Percentiles rank a stretch among this genome's conserved stretches.
These are phyloP conservation scores for Penicillium macrosclerotiorum DNA, from an alignment of 495 filamentous ascomycete species.

Conservation along the genomic window DNA sequence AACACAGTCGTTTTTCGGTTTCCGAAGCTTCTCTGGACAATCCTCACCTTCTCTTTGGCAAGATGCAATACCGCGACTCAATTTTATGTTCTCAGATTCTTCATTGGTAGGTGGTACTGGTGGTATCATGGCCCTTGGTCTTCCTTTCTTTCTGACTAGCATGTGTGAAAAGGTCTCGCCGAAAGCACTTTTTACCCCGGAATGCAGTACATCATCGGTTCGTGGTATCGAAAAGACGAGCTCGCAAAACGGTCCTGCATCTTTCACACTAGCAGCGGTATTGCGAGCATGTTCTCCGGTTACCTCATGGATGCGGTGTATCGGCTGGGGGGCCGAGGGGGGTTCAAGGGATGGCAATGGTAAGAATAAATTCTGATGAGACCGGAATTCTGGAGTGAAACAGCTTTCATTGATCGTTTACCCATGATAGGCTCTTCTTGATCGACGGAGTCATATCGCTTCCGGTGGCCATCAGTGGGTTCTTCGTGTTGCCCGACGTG, in stretches of 20 bases:
- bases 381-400: too few species aligned
- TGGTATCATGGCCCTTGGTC: too few species aligned
- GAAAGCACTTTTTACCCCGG: conserved; percentile 48
- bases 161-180: conserved; percentile 29
- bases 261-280: conserved; percentile 54
- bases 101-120: conserved; percentile 56
- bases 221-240: conserved; percentile 55
- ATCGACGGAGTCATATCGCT: conserved; percentile 48
- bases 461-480: conserved; percentile 51
- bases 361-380: too few species aligned
- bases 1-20: not conserved
- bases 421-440: conserved; percentile 39
- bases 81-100: conserved; percentile 57
- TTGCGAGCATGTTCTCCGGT: conserved; percentile 57
- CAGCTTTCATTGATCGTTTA: too few species aligned
- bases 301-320: conserved; percentile 58
- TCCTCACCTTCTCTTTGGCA: conserved; percentile 49
- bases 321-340: conserved; percentile 43
- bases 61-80: conserved; percentile 46
- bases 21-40: conserved; percentile 52
- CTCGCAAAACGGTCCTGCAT: conserved; percentile 60
- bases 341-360: conserved; percentile 50
- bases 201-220: conserved; percentile 47
- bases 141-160: conserved; percentile 12
- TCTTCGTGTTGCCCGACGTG: conserved; percentile 59